phyloP scores from a whole-genome alignment of 768 basidiomycete species.

The Boletus rubroflammeus region DNA sequence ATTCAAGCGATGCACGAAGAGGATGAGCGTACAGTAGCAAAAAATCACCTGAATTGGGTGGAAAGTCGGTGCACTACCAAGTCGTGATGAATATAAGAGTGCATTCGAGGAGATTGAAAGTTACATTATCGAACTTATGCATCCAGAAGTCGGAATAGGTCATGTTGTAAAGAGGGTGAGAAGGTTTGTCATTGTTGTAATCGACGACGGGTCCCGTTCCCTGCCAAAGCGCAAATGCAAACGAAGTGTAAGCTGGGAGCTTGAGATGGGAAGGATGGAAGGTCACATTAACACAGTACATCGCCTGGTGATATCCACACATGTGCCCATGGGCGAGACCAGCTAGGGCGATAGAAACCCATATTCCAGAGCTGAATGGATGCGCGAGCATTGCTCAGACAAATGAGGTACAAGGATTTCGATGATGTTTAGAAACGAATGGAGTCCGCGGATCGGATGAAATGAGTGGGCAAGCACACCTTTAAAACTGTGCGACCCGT shows the following conservation, averaged over 20 bases:
- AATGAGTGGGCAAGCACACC: not conserved
- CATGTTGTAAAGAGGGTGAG: not conserved
- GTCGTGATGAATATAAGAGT: not conserved
- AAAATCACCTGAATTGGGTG: not conserved
- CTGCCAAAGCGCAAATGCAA: not conserved
- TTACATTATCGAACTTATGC: not conserved
- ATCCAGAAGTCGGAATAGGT: not conserved
- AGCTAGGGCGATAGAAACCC: slow-evolving; percentile 11
- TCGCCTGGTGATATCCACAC: not conserved
- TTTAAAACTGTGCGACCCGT: not conserved
- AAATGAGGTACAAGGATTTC: not conserved
- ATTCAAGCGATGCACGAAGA: not conserved
- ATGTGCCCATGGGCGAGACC: slow-evolving; percentile 10
- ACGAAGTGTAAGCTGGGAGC: not conserved
- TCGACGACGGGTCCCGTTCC: not conserved
- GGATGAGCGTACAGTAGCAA: slow-evolving; percentile 10
- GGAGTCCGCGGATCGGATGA: not conserved
- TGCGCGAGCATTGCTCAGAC: not conserved
- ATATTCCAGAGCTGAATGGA: not conserved
- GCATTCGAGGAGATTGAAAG: not conserved
- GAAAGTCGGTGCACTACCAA: not conserved
- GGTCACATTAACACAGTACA: slow-evolving; percentile 12
- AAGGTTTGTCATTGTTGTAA: not conserved
- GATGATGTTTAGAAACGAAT: not conserved
- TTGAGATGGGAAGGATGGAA: not conserved